Conservation (phyloP, 192 early-diverging fungal genomes). For the Coemansia sp. region DNA sequence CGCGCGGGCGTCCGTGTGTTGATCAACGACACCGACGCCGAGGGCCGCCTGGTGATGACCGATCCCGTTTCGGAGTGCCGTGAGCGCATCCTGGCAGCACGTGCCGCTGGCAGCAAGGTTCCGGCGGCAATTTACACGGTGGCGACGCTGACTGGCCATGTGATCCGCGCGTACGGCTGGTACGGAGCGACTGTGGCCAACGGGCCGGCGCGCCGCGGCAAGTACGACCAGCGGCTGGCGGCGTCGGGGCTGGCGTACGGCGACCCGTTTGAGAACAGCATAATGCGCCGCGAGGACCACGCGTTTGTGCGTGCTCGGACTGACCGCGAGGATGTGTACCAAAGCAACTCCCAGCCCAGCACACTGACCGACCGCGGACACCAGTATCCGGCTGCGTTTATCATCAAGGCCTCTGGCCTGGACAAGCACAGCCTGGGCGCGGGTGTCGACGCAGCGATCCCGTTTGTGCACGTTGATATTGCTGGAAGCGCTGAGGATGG, state of each 20-base stretch:
- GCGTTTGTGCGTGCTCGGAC: constrained; percentile 61
- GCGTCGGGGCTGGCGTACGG: constrained; percentile 67
- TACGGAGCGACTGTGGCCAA: constrained; percentile 79
- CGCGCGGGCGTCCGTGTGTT: constrained; percentile 75
- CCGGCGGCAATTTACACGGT: constrained; percentile 71
- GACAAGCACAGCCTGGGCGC: constrained; percentile 66
- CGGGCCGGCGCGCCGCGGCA: constrained; percentile 65
- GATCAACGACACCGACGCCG: constrained; percentile 87
- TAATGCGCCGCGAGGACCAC: constrained; percentile 77
- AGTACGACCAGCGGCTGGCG: constrained; percentile 60
- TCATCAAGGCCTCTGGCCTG: constrained; percentile 75
- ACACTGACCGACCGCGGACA: constrained; percentile 76
- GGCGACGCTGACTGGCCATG: constrained; percentile 86
- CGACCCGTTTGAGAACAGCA: constrained; percentile 81
- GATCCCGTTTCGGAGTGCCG: constrained; percentile 74
- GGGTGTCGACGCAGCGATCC: constrained; percentile 57
- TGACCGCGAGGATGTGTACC: constrained; percentile 77
- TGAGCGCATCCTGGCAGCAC: constrained; percentile 66
- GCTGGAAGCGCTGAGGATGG: constrained; percentile 75
- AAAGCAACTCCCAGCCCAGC: constrained; percentile 74
- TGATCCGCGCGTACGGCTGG: constrained; percentile 70
- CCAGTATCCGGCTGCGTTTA: constrained; percentile 83
- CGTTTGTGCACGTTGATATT: constrained; percentile 84
- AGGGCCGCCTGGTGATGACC: constrained; percentile 88
- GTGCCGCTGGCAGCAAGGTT: constrained; percentile 45